phyloP scores from a whole-genome alignment of 768 basidiomycete genomes.

The Suillus weaverae region DNA sequence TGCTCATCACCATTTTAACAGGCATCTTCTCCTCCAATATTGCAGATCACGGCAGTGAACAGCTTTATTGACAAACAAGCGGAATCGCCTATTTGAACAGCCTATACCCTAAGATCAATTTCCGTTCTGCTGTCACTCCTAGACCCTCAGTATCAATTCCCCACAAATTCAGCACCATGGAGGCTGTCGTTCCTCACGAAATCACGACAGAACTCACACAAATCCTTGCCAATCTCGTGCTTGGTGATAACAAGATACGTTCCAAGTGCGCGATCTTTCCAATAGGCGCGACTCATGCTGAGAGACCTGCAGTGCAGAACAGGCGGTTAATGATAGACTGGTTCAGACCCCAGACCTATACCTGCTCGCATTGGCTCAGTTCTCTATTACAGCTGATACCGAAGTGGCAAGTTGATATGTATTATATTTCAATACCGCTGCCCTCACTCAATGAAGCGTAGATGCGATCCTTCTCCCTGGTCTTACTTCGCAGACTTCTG shows the following conservation, averaged over 20 bases:
- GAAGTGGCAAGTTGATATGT: constrained; percentile 61
- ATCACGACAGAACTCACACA: constrained; percentile 78
- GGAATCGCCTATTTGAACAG: not conserved
- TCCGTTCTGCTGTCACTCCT: not conserved
- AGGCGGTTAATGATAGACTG: constrained; percentile 78
- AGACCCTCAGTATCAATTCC: not conserved
- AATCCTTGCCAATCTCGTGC: constrained; percentile 80
- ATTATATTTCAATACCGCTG: not conserved
- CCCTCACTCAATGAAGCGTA: constrained; percentile 30
- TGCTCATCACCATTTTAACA: not conserved
- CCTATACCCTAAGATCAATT: not conserved
- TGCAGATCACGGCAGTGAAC: not conserved
- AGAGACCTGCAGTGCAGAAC: constrained; percentile 59
- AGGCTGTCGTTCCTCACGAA: constrained; percentile 50
- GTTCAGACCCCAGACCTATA: constrained; percentile 79
- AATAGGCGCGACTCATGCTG: constrained; percentile 2
- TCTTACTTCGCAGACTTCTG: constrained; percentile 74
- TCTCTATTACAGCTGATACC: constrained; percentile 73
- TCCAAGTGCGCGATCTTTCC: constrained; percentile 46
- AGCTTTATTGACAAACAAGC: not conserved
- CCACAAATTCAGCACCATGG: constrained; percentile 20
- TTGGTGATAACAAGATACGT: constrained; percentile 82
- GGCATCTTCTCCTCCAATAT: not conserved
- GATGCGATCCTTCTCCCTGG: constrained; percentile 87
- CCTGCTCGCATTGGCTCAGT: constrained; percentile 75